Evolutionary conservation across 108 stramenopile species (phyloP), one percentile per base, ranked within the genome.

Genomic region (Nitzschia palea): DNA sequence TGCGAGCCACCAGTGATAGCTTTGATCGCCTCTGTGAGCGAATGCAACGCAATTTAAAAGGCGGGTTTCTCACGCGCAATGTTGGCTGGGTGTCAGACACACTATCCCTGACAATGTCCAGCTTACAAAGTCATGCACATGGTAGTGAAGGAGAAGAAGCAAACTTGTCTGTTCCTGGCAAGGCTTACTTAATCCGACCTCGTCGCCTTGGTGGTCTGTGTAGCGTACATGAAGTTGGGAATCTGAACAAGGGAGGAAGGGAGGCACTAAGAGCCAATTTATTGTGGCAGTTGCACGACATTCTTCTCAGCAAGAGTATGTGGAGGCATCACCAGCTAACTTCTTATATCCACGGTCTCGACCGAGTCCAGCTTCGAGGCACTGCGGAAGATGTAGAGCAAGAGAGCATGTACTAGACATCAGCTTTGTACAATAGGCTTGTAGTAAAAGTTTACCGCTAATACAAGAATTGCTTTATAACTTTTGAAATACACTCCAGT

Each of bases 211-310:
- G 83, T 52, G 81, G 73, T 22, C 70, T 73, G 14, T 86, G 87
- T 56, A 90, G 89, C 71, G 90, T 94, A 29, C 93, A 94, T 59
- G 93, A 94, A 65, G 78, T 94, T 23, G 88, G 88, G 4, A 77
- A 75, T 26, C 62, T 71, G 9, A 34, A 76, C 22, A 87, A 86
- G 43, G 80, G 83, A 29, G 86, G 86, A 27, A 56, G 92, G 56
- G 92, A 93, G 57, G 80, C 89, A 8, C 65, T 93, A 23, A 80
- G 93, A 48, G 88, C 87, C 5, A 69, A 84, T 5, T 64, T 95
- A 28, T 66, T 95, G 30, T 95, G 94, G 94, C 90, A 91, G 68
- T 67, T 95, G 52, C 78, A 95, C 66, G 94, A 91, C 61, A 73
- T 95, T 26, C 73, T 95, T 22, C 67, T 95, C 44, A 90, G 88